Evolutionary conservation across 139 green algal genomes (phyloP).

Genomic region (Haematococcus sp.): DNA sequence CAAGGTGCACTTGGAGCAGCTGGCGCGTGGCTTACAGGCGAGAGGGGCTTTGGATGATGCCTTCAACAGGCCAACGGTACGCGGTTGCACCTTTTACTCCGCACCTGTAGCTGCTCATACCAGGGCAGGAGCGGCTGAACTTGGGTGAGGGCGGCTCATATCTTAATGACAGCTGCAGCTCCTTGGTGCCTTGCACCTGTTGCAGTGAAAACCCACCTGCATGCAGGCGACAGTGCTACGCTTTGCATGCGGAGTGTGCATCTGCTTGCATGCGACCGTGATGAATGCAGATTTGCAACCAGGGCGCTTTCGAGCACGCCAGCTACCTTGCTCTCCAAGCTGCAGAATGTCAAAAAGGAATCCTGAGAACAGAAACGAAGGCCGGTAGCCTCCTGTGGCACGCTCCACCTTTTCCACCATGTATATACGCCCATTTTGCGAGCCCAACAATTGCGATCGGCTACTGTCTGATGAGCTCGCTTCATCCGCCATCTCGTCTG

Average conservation of each 20-base stretch:
- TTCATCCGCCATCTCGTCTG: no score
- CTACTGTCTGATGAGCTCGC: no score
- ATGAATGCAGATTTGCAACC: neutral
- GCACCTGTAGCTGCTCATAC: slow-evolving; percentile 25
- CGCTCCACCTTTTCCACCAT: no score
- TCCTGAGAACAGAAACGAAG: no score
- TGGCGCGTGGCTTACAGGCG: neutral
- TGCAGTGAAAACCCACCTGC: slow-evolving; percentile 4
- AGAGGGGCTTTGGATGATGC: neutral
- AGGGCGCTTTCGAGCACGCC: no score
- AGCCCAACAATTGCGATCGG: no score
- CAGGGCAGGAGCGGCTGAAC: slow-evolving; percentile 20
- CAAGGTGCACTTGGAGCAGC: neutral
- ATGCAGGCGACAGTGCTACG: neutral
- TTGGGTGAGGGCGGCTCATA: slow-evolving; percentile 40
- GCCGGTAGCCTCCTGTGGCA: no score
- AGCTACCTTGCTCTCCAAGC: neutral
- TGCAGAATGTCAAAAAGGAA: no score
- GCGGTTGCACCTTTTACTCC: no score
- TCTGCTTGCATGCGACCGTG: neutral
- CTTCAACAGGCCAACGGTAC: no score
- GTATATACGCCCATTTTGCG: no score
- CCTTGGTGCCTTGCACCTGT: neutral
- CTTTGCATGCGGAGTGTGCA: slow-evolving; percentile 3
- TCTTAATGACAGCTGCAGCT: slow-evolving; percentile 31